Evolutionary conservation across 139 green algal species (phyloP).

Genomic region (Ulvella scutata): DNA sequence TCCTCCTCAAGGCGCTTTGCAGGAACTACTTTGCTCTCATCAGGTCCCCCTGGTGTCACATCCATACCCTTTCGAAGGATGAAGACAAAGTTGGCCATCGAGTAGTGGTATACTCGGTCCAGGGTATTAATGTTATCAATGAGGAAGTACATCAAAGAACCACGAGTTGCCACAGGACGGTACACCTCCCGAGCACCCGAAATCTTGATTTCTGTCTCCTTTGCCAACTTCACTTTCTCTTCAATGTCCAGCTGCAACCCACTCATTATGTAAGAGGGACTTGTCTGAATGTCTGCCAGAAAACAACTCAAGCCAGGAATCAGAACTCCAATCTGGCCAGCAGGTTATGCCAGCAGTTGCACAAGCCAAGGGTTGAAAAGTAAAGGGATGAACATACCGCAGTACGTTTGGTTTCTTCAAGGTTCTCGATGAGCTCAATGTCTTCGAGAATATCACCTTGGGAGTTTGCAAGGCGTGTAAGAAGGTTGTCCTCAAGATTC

Average conservation of each 20-base stretch:
- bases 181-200: constrained; percentile 60
- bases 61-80: constrained; percentile 74
- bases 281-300: too few relatives aligned
- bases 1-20: constrained; percentile 15
- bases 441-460: constrained; percentile 88
- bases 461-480: constrained; percentile 54
- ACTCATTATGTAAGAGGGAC: too few relatives aligned
- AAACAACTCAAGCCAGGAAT: too few relatives aligned
- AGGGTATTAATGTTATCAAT: constrained; percentile 70
- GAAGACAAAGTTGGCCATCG: constrained; percentile 80
- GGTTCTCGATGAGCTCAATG: constrained; percentile 72
- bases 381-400: too few relatives aligned
- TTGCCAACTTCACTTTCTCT: constrained; percentile 60
- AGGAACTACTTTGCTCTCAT: constrained; percentile 30
- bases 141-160: constrained; percentile 79
- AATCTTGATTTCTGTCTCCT: constrained; percentile 57
- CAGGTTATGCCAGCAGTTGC: neutral
- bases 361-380: too few relatives aligned
- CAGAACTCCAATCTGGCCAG: neutral
- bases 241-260: constrained; percentile 51
- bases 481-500: constrained; percentile 76
- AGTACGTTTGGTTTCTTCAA: constrained; percentile 84
- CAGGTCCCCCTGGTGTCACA: constrained; percentile 33
- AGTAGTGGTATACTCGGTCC: constrained; percentile 83
- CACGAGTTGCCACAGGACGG: constrained; percentile 59